Conservation (phyloP, 192 early-diverging fungal species). For the Dissophora globulifera region DNA sequence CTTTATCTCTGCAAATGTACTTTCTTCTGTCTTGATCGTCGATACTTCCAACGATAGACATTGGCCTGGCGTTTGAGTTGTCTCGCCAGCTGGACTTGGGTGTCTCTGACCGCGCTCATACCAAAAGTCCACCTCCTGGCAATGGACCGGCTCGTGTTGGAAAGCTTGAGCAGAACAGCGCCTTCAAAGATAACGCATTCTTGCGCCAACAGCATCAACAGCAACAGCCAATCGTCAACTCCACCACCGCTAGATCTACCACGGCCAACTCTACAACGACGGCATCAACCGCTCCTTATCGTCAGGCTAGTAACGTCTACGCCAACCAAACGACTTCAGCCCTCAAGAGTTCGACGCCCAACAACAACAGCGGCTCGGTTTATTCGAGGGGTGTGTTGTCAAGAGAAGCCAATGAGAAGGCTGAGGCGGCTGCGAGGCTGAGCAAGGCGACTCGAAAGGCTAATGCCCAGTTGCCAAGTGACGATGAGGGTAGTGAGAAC, state of each 20-base stretch:
- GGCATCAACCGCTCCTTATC: background rate
- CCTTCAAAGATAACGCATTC: slow-evolving; percentile 43
- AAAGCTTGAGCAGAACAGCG: slow-evolving; percentile 23
- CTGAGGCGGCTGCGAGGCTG: slow-evolving; percentile 11
- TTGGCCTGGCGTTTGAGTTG: slow-evolving; percentile 24
- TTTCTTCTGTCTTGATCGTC: background rate
- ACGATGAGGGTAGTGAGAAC: slow-evolving; percentile 28
- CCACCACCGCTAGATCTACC: no score
- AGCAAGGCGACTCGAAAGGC: slow-evolving; percentile 32
- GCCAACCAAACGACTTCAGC: background rate
- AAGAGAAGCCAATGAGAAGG: slow-evolving; percentile 19
- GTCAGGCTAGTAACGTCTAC: background rate
- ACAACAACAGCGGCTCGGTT: background rate
- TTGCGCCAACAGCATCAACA: slow-evolving; percentile 6
- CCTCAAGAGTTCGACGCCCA: background rate
- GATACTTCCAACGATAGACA: no score
- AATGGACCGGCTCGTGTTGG: slow-evolving; percentile 3
- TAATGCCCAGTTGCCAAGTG: slow-evolving; percentile 37
- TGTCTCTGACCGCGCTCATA: background rate
- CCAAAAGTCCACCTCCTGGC: background rate
- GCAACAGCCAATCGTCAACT: no score
- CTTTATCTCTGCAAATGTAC: background rate
- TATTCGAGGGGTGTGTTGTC: slow-evolving; percentile 1
- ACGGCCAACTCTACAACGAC: background rate
- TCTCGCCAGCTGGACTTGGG: slow-evolving; percentile 25